Evolutionary conservation across 2,329 filamentous ascomycete species (phyloP).

Genomic region (Verticillium isaacii): DNA sequence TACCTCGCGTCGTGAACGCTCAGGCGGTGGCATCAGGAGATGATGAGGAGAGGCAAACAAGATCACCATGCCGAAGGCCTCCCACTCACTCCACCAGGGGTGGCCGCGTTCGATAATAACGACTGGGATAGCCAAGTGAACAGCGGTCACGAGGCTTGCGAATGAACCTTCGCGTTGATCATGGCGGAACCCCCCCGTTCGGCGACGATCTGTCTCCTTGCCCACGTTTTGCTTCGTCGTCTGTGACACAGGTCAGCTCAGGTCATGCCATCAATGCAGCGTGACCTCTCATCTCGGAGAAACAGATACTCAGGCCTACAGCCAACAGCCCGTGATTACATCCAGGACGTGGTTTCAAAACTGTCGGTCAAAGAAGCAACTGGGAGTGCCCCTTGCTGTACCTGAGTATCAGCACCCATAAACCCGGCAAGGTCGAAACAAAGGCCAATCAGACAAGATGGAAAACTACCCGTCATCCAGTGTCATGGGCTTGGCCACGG

Average conservation of each 20-base stretch:
- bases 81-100: neutral
- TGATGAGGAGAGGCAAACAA: neutral
- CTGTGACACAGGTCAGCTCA: neutral
- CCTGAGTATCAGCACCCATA: neutral
- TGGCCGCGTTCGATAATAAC: neutral
- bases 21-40: neutral
- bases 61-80: neutral
- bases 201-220: neutral
- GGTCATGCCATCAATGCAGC: neutral
- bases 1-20: neutral
- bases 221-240: neutral
- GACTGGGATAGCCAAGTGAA: too few relatives aligned
- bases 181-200: neutral
- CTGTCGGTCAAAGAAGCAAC: neutral
- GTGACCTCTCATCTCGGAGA: neutral
- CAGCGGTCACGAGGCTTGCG: neutral
- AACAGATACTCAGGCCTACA: neutral
- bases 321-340: neutral
- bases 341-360: neutral
- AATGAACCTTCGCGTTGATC: neutral
- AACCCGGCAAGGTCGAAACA: neutral
- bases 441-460: neutral
- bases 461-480: neutral
- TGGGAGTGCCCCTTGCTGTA: neutral
- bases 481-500: neutral